Base-by-base conservation (phyloP, 2,329 filamentous ascomycete genomes). In the Gremmenia infestans region DNA sequence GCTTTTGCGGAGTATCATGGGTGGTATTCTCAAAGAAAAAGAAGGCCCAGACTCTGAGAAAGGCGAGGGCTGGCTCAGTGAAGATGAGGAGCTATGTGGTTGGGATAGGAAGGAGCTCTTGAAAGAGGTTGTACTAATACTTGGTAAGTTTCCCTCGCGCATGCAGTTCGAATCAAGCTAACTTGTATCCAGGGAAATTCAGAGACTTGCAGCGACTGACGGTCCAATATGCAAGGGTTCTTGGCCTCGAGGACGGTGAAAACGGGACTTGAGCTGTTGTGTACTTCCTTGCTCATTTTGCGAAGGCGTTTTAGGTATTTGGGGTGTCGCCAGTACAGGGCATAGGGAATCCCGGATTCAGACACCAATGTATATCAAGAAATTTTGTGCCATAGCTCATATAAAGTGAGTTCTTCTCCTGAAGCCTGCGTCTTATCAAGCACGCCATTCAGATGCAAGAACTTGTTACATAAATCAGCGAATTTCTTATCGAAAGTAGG, bases 141-240 rank as follows among this genome's bases (percentile, higher is more conserved):
- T 99, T 45, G 94, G 94, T 94, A 82, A 73, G 84, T 63, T 42
- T 39, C 50, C 14, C 32, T 52, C 15, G 25, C 35, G 19, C 23
- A 37, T 28, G 28, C 11, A 45, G 15, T 17, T 5, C n/a, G 32
- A 42, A 60, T 17, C 23, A n/a, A 37, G 46, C 54, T 66, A 52
- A 66, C 58, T 45, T 37, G 14, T 39, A 19, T 4, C 35, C 54
- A 96, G 91, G 91, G 57, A 97, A 97, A 85, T 93, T 94, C 73
- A 86, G 94, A 55, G 95, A 97, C 69, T 78, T 99, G 32, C 94
- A 99, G 72, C 82, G 94, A 25, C 81, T 97, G 43, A 96, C 91
- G n/a, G 89, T 97, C 25, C 93, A 95, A 60, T 97, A 97, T 71
- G 93, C 93, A 12, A 85, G 89, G 60, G 76, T 91, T n/a, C 76